Evolutionary conservation across 805 yeast genomes (phyloP), one percentile per base, ranked within the genome.

Genomic region (Hanseniaspora lindneri): DNA sequence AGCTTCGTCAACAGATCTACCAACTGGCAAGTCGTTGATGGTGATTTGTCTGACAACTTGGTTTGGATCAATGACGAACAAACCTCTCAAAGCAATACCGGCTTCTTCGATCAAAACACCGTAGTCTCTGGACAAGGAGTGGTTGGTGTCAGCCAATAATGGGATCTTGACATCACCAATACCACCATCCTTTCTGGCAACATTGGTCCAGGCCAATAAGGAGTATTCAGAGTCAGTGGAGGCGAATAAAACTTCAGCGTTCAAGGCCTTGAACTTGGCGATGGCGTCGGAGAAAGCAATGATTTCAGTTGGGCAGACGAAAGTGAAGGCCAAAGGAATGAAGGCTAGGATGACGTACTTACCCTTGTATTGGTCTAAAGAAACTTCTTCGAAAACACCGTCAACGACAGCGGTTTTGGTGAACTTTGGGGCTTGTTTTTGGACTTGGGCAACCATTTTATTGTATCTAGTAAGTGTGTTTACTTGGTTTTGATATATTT

Each of bases 231-330:
- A 89, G 74, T 92, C 99, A 59, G 96, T 89, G 54, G 97, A 89
- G 58, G 97, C 96, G 60, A 92, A 87, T 64, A 92, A 77, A 47
- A 92, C 80, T 73, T 86, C 84, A 58, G 86, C 79, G 63, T 80
- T 89, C 66, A 85, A 81, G 58, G 77, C 94, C 60, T 82, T 68
- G 72, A 92, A 92, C 76, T 81, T 80, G 75, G 80, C 78, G 60
- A 78, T 83, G 59, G 96, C 96, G 60, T 89, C 95, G 55, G 96
- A 84, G 82, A 87, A 92, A 60, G 97, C 97, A 70, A 92, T 80
- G 75, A 92, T 88, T 76, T 92, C 97, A 59, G 98, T 92, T 70
- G 99, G 98, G 74, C 98, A 92, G 55, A 92, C 97, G 60, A 92
- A 92, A 53, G 99, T 92, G 88, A 92, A 92, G 47, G 98, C 98